These are phyloP conservation scores for Cryptococcus sp. DNA, from an alignment of 1,284 basidiomycete species.

Conservation along the genomic window DNA sequence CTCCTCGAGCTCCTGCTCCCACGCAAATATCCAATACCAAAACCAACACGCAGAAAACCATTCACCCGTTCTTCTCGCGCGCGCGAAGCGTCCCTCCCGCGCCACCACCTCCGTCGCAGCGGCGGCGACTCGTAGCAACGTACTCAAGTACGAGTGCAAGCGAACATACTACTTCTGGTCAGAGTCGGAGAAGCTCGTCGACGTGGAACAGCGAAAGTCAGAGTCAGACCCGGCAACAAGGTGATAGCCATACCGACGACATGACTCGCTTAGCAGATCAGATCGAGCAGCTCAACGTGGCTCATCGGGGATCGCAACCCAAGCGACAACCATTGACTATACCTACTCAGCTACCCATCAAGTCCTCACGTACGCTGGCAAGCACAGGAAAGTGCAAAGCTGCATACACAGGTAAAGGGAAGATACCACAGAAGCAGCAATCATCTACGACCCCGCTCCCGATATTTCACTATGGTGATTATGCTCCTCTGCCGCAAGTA, in stretches of 20 bases:
- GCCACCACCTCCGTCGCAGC: conserved; percentile 14
- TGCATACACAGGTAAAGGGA: no score
- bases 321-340: not conserved
- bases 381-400: no score
- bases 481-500: conserved; percentile 22
- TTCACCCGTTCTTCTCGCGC: conserved; percentile 34
- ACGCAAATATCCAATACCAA: not conserved
- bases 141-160: conserved; percentile 19
- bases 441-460: conserved; percentile 13
- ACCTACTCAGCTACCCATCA: not conserved
- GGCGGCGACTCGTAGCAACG: conserved; percentile 29
- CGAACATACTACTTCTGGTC: conserved; percentile 3
- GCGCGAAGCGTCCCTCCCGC: conserved; percentile 16
- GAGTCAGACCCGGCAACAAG: conserved; percentile 1
- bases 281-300: conserved; percentile 1
- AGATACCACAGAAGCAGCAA: not conserved
- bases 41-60: conserved; percentile 5
- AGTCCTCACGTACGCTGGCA: no score
- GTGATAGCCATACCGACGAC: conserved; percentile 3
- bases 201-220: not conserved
- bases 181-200: no score
- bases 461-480: conserved; percentile 26
- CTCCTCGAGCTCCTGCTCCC: conserved; percentile 11
- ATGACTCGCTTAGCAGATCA: conserved; percentile 1
- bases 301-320: no score